Conservation (phyloP, 768 basidiomycete genomes). For the Thelephora ganbajun region DNA sequence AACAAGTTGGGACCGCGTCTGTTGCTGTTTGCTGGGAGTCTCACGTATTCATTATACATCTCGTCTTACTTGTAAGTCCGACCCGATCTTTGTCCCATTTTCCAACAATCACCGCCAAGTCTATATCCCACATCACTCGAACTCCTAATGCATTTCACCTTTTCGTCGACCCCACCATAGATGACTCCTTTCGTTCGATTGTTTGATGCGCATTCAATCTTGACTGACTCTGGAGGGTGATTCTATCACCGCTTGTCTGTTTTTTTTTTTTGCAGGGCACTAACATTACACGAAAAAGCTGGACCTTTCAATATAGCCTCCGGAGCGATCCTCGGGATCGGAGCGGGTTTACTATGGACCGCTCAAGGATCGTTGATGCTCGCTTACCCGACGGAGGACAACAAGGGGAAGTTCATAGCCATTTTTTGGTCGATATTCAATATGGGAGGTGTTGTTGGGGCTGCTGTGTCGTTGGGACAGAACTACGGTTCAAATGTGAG, state of each 20-base stretch:
- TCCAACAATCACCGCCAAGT: too few species aligned
- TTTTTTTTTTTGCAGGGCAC: constrained; percentile 26
- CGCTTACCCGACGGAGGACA: constrained; percentile 65
- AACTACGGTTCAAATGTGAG: constrained; percentile 52
- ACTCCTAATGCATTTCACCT: background rate
- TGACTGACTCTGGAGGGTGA: too few species aligned
- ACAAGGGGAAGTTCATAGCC: constrained; percentile 67
- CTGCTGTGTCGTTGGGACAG: constrained; percentile 57
- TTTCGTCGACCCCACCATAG: background rate
- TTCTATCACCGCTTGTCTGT: background rate
- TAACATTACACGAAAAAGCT: constrained; percentile 54
- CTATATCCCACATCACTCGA: background rate
- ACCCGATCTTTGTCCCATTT: too few species aligned
- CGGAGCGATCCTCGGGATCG: constrained; percentile 62
- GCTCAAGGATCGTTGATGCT: constrained; percentile 80
- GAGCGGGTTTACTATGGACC: constrained; percentile 65
- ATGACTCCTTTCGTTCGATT: too few species aligned
- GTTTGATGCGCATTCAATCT: too few species aligned
- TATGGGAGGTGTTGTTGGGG: constrained; percentile 66
- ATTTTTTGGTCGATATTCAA: constrained; percentile 84
- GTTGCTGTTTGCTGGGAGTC: constrained; percentile 60
- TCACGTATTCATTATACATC: constrained; percentile 67
- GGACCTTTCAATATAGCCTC: constrained; percentile 54
- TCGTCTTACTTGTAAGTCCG: constrained; percentile 53
- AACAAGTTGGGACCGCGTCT: constrained; percentile 67